phyloP scores from a whole-genome alignment of 345 rosid genomes.

The Nephelium lappaceum region DNA sequence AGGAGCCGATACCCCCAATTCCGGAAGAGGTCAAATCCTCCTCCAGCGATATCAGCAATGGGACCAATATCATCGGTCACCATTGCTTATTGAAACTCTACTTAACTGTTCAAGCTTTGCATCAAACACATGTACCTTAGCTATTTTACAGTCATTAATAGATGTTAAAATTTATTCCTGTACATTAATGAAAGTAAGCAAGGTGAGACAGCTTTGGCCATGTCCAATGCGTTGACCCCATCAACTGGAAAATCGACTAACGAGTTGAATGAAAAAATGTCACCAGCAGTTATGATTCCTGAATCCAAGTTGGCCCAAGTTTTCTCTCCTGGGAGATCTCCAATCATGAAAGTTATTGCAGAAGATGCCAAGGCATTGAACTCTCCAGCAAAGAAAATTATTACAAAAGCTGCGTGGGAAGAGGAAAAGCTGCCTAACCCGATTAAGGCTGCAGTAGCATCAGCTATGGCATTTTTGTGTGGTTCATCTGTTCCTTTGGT shows the following conservation, averaged over 20 bases:
- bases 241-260: background rate
- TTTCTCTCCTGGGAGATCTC: slow-evolving; percentile 31
- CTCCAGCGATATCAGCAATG: too few species aligned
- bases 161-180: too few species aligned
- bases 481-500: slow-evolving; percentile 48
- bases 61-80: too few species aligned
- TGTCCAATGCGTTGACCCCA: background rate
- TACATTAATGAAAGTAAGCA: background rate
- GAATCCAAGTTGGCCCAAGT: slow-evolving; percentile 17
- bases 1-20: too few species aligned
- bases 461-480: slow-evolving; percentile 37
- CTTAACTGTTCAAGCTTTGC: too few species aligned
- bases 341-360: slow-evolving; percentile 23
- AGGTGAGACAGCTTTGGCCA: background rate
- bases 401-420: slow-evolving; percentile 7
- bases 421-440: slow-evolving; percentile 41
- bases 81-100: too few species aligned
- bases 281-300: slow-evolving; percentile 2
- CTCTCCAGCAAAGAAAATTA: slow-evolving; percentile 8
- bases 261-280: slow-evolving; percentile 13
- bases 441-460: slow-evolving; percentile 40
- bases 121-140: too few species aligned
- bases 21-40: too few species aligned
- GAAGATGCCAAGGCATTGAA: slow-evolving; percentile 10
- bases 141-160: too few species aligned